Evolutionary conservation across 192 early-diverging fungal species (phyloP).

Genomic region (Coemansia sp.): DNA sequence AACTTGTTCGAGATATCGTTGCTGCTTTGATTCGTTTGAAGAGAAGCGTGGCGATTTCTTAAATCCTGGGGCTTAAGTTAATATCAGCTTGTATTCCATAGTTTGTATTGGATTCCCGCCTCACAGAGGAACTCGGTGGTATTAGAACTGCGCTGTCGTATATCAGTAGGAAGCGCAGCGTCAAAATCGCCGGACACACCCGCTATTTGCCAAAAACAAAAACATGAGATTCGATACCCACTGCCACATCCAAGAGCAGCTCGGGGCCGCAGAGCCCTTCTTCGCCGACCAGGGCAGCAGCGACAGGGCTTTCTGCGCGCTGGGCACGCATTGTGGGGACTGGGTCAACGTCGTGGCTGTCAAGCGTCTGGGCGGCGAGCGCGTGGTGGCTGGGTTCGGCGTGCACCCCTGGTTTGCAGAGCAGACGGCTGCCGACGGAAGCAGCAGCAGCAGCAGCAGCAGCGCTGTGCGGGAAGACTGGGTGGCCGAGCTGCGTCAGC

Average conservation of each 20-base stretch:
- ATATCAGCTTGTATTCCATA: too few relatives aligned
- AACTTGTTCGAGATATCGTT: too few relatives aligned
- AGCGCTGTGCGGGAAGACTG: constrained; percentile 31
- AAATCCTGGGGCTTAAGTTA: too few relatives aligned
- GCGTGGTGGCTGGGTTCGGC: constrained; percentile 38
- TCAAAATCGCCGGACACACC: constrained; percentile 24
- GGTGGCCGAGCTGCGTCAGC: constrained; percentile 17
- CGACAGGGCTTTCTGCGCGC: constrained; percentile 22
- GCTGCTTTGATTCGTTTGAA: too few relatives aligned
- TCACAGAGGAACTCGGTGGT: constrained; percentile 16
- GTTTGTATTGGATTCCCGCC: constrained; percentile 37
- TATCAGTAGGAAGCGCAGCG: constrained; percentile 22
- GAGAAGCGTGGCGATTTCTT: too few relatives aligned
- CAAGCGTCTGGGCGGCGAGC: constrained; percentile 5
- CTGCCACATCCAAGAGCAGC: constrained; percentile 48
- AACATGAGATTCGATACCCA: constrained; percentile 31
- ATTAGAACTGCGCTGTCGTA: constrained; percentile 27
- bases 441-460: constrained; percentile 17
- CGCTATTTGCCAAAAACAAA: not conserved
- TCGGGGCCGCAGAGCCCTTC: constrained; percentile 8
- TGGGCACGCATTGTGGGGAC: constrained; percentile 39
- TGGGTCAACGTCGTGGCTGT: constrained; percentile 31
- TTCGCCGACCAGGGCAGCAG: not conserved
- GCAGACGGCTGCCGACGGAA: too few relatives aligned
- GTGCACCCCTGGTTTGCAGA: constrained; percentile 53